These are phyloP conservation scores for Mangifera indica DNA, from an alignment of 345 rosid genomes.

Conservation along the genomic window DNA sequence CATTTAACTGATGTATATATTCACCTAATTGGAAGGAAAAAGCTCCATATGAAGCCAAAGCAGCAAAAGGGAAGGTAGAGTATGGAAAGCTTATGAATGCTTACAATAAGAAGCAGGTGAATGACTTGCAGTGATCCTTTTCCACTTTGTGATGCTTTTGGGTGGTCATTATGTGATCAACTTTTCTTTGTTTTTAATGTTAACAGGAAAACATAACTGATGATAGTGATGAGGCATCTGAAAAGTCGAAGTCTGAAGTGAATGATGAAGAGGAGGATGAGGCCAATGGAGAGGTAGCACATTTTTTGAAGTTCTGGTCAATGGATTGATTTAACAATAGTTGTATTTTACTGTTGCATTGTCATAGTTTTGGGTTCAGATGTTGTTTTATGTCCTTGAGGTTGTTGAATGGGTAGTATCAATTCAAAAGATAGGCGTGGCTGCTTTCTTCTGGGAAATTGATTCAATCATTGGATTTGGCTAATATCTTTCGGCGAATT, in stretches of 20 bases:
- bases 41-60: conserved; percentile 86
- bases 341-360: neutral
- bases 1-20: neutral
- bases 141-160: neutral
- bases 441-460: neutral
- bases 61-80: conserved; percentile 69
- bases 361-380: neutral
- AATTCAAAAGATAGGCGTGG: neutral
- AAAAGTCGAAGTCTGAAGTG: conserved; percentile 65
- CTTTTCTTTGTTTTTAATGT: conserved; percentile 4
- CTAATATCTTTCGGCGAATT: no score
- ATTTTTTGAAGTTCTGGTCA: neutral
- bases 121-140: neutral
- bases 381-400: neutral
- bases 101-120: conserved; percentile 80
- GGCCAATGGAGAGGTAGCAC: conserved; percentile 49
- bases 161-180: neutral
- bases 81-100: conserved; percentile 77
- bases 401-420: neutral
- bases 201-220: conserved; percentile 36
- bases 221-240: conserved; percentile 61
- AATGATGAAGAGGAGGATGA: conserved; percentile 61
- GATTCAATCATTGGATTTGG: no score
- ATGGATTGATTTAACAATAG: neutral
- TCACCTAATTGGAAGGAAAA: conserved; percentile 50